phyloP scores from a whole-genome alignment of 1,284 basidiomycete genomes.

The Cryptococcus sp. region DNA sequence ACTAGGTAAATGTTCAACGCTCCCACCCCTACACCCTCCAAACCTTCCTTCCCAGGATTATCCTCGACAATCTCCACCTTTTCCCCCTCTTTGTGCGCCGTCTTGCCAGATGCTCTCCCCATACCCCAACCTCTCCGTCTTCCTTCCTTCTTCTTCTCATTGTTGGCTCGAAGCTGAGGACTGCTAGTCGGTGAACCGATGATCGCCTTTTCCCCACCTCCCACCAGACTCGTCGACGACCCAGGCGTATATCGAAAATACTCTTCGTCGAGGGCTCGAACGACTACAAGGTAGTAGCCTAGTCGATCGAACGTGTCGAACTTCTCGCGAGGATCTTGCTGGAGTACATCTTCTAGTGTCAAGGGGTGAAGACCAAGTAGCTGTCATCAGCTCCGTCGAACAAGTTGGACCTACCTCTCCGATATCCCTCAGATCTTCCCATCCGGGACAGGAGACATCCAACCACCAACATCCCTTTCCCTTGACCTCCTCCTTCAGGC shows the following conservation, averaged over 20 bases:
- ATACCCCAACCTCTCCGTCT: conserved; percentile 35
- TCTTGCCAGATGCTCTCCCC: conserved; percentile 30
- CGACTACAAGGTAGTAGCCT: conserved; percentile 89
- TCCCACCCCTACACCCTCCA: conserved; percentile 59
- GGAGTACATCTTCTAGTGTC: conserved; percentile 92
- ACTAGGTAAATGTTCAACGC: conserved; percentile 84
- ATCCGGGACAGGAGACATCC: conserved; percentile 82
- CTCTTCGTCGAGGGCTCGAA: conserved; percentile 73
- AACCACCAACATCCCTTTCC: conserved; percentile 74
- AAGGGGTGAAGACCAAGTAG: conserved; percentile 84
- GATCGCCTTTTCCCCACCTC: conserved; percentile 1
- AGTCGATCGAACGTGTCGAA: conserved; percentile 80
- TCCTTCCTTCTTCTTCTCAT: conserved; percentile 20
- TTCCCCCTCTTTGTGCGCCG: conserved; percentile 31
- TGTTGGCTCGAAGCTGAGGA: conserved; percentile 2
- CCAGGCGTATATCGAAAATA: conserved; percentile 54
- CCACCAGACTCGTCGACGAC: conserved; percentile 10
- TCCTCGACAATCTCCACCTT: conserved; percentile 55
- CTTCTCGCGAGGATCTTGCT: conserved; percentile 89
- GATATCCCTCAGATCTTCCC: conserved; percentile 81
- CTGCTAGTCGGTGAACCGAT: background rate
- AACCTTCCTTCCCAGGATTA: conserved; percentile 53
- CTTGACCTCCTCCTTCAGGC: conserved; percentile 10
- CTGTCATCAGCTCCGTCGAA: conserved; percentile 46
- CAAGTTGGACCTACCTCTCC: conserved; percentile 63